Evolutionary conservation across 192 early-diverging fungal species (phyloP).

Genomic region (Podila epigama): DNA sequence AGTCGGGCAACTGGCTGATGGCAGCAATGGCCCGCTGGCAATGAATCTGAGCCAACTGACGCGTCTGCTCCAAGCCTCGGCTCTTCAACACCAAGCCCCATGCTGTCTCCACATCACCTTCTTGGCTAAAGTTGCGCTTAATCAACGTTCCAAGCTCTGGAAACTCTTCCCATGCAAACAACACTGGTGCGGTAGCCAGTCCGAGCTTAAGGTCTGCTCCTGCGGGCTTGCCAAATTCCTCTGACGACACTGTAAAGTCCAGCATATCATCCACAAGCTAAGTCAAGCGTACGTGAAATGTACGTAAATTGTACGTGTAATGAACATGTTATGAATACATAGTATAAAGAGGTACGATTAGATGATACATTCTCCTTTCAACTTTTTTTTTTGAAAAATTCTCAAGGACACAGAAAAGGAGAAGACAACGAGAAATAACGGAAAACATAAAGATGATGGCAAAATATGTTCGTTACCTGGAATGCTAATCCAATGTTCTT

Average conservation of each 20-base stretch:
- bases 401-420: background rate
- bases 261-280: constrained; percentile 91
- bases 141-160: constrained; percentile 86
- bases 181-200: constrained; percentile 91
- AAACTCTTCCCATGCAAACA: constrained; percentile 91
- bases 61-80: constrained; percentile 79
- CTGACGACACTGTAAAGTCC: constrained; percentile 81
- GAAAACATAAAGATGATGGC: background rate
- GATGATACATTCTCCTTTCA: too few relatives aligned
- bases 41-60: constrained; percentile 75
- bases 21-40: constrained; percentile 78
- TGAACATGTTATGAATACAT: background rate
- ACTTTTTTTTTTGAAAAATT: too few relatives aligned
- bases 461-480: constrained; percentile 65
- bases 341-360: too few relatives aligned
- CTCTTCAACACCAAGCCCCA: constrained; percentile 80
- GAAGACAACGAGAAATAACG: background rate
- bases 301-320: constrained; percentile 5
- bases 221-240: constrained; percentile 88
- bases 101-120: constrained; percentile 82
- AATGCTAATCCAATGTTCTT: constrained; percentile 93
- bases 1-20: constrained; percentile 71
- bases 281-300: too few relatives aligned
- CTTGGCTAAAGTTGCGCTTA: constrained; percentile 81
- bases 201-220: constrained; percentile 91